These are phyloP conservation scores for Penium margaritaceum DNA, from an alignment of 139 green algal genomes.

Conservation along the genomic window DNA sequence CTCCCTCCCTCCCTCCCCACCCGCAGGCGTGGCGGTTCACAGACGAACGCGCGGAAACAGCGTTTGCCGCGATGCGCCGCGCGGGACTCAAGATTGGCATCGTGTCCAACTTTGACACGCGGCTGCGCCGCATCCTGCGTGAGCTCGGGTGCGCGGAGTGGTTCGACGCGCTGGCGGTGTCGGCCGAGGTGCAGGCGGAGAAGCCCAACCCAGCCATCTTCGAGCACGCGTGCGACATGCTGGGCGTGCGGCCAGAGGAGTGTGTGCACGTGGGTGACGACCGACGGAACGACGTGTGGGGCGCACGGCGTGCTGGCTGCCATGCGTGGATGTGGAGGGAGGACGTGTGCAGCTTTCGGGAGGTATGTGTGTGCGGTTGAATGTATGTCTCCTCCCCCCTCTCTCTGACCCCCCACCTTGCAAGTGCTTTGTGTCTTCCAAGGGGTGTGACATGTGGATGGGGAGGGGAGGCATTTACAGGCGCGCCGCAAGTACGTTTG, in stretches of 20 bases:
- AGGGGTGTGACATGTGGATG: no score
- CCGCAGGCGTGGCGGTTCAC: constrained; percentile 30
- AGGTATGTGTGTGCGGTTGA: no score
- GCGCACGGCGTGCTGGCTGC: constrained; percentile 71
- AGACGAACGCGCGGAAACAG: constrained; percentile 42
- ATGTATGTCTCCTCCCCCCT: no score
- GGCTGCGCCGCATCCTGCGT: constrained; percentile 67
- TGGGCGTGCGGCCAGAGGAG: constrained; percentile 13
- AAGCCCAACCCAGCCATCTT: constrained; percentile 85
- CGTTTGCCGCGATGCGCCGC: constrained; percentile 54
- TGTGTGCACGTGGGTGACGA: constrained; percentile 40
- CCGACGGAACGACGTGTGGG: constrained; percentile 75
- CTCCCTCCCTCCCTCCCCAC: neutral
- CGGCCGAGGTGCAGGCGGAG: constrained; percentile 63
- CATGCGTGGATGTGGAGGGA: constrained; percentile 72
- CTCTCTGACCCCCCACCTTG: no score
- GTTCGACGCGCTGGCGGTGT: constrained; percentile 73
- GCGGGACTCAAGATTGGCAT: constrained; percentile 49
- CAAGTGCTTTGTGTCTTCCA: no score
- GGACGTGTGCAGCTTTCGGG: constrained; percentile 69
- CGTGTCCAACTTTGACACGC: constrained; percentile 84
- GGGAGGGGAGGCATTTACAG: no score
- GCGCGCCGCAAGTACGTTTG: no score
- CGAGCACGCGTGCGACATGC: neutral
- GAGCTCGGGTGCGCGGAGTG: constrained; percentile 55